phyloP scores from a whole-genome alignment of 768 basidiomycete species.

The Kwoniella sp. region DNA sequence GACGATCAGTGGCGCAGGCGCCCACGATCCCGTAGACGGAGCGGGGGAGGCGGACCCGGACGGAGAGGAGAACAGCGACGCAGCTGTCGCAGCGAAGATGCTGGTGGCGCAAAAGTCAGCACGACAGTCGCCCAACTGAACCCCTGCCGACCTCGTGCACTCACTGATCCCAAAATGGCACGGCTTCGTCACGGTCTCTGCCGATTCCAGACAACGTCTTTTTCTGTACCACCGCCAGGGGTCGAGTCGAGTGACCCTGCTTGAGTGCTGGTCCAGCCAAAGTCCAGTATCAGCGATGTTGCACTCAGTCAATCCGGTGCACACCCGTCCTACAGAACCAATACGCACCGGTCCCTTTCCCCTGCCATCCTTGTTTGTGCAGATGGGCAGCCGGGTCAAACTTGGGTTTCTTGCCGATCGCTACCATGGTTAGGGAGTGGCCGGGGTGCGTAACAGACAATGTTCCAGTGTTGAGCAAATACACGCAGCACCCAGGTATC shows the following conservation, averaged over 20 bases:
- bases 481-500: too few species aligned
- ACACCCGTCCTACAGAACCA: too few species aligned
- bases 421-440: conserved; percentile 2
- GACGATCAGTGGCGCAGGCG: conserved; percentile 31
- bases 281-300: too few species aligned
- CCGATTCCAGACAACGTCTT: conserved; percentile 79
- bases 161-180: conserved; percentile 98
- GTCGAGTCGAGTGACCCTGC: conserved; percentile 69
- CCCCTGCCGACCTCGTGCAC: conserved; percentile 42
- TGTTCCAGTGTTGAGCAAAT: too few species aligned
- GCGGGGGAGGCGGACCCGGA: conserved; percentile 60
- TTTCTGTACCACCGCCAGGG: conserved; percentile 76
- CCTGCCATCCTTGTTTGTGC: conserved; percentile 79
- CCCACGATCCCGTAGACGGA: conserved; percentile 59
- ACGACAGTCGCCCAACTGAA: neutral
- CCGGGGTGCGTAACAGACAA: neutral
- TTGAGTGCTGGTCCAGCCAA: conserved; percentile 59
- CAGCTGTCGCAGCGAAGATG: conserved; percentile 75
- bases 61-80: conserved; percentile 64
- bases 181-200: conserved; percentile 89
- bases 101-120: conserved; percentile 51
- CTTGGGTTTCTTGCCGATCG: conserved; percentile 7
- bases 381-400: conserved; percentile 55
- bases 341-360: conserved; percentile 61
- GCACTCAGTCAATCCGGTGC: too few species aligned